phyloP scores from a whole-genome alignment of 139 green algal genomes.

The Zygnema circumcarinatum region DNA sequence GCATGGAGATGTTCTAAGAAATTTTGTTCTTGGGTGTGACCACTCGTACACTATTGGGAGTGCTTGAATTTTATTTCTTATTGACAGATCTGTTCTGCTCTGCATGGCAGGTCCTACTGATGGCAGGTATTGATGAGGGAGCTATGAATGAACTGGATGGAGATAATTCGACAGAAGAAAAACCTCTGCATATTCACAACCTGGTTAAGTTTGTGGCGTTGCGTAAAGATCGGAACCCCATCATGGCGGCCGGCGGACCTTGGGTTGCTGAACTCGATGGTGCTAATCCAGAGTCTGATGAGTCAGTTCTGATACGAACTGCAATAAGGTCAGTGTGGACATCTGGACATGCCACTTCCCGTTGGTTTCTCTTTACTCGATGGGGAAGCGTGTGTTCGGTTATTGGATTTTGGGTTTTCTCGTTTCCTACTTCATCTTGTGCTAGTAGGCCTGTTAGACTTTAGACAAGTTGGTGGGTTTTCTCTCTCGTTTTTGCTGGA shows the following conservation, averaged over 20 bases:
- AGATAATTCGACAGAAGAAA: constrained; percentile 34
- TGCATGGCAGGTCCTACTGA: constrained; percentile 55
- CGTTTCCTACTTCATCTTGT: too few relatives aligned
- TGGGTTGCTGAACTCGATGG: constrained; percentile 53
- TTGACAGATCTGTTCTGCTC: too few relatives aligned
- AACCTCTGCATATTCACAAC: constrained; percentile 44
- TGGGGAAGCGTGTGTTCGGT: too few relatives aligned
- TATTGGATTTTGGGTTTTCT: too few relatives aligned
- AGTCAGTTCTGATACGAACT: constrained; percentile 48
- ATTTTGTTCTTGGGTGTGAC: too few relatives aligned
- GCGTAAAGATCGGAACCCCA: constrained; percentile 49
- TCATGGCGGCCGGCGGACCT: constrained; percentile 23
- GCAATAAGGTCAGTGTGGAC: constrained; percentile 45
- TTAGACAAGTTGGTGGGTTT: too few relatives aligned
- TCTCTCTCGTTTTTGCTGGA: too few relatives aligned
- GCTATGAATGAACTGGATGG: constrained; percentile 32
- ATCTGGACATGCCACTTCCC: not conserved
- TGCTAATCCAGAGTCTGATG: constrained; percentile 36
- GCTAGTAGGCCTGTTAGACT: too few relatives aligned
- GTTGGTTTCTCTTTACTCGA: too few relatives aligned
- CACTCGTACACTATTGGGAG: too few relatives aligned
- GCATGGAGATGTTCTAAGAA: not conserved
- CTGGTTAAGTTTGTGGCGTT: constrained; percentile 44
- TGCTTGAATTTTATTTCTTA: too few relatives aligned
- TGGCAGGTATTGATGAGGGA: constrained; percentile 41